Percentiles rank a stretch among this genome's conserved stretches.
Conservation (phyloP, 257 asterid species). For the Salvia miltiorrhiza region DNA sequence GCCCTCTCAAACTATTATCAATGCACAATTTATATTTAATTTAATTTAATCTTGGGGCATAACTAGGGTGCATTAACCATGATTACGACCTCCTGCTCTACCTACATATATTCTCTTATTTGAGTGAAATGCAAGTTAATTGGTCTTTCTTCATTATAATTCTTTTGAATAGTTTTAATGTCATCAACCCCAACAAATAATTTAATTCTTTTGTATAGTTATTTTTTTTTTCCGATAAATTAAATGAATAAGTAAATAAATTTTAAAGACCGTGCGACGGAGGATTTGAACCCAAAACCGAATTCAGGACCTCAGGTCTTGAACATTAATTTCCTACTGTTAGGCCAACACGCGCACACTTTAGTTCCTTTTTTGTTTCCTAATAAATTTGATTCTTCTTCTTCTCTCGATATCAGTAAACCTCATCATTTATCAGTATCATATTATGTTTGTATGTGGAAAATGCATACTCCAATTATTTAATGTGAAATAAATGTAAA, state of each 20-base stretch:
- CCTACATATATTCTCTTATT: conserved; percentile 24
- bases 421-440: too few species aligned
- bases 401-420: too few species aligned
- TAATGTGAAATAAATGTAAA: conserved; percentile 16
- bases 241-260: too few species aligned
- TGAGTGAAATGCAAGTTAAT: conserved; percentile 41
- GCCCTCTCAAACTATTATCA: conserved; percentile 9
- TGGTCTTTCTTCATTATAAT: neutral
- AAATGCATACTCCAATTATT: neutral
- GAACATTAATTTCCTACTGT: too few species aligned
- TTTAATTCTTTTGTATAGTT: neutral
- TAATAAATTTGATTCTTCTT: too few species aligned
- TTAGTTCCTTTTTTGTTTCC: neutral
- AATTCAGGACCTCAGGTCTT: too few species aligned
- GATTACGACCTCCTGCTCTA: neutral
- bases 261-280: too few species aligned
- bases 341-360: too few species aligned
- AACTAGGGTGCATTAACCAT: conserved; percentile 24
- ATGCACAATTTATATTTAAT: neutral
- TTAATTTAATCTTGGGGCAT: conserved; percentile 1
- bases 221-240: too few species aligned
- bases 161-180: neutral
- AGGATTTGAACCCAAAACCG: too few species aligned
- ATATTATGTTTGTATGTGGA: too few species aligned
- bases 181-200: neutral